Evolutionary conservation across 2,329 filamentous ascomycete species (phyloP), one percentile per base, ranked within the genome.

Genomic region (Phaeosphaeriaceae sp.): DNA sequence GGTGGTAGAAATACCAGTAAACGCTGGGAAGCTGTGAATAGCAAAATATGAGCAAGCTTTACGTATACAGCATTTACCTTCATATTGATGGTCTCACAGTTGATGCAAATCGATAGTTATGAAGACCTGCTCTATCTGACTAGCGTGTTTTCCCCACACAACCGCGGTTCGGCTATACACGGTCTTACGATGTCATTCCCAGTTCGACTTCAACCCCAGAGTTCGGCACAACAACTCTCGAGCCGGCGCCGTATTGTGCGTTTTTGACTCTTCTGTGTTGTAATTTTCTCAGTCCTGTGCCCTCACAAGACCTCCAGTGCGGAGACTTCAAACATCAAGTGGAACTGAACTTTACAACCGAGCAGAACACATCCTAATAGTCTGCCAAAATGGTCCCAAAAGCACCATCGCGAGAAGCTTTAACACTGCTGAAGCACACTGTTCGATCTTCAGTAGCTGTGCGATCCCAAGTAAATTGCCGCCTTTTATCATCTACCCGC

Each of bases 1-100:
- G 75, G 80, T 97, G 60, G 87, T 92, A 45, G 94, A 99, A 74
- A 80, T 95, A 20, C 47, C 56, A 7, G 58, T 69, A 5, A 63
- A 65, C n/a, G 52, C 57, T 23, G 63, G 51, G 20, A 68, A 64
- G 54, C 35, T 66, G 5, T 60, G 23, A 52, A 36, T 21, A 20
- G 20, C 12, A 16, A 20, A 37, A 37, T 37, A 15, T 20, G 11
- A 26, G 11, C 23, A 26, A 26, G n/a, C n/a, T n/a, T n/a, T n/a
- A n/a, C n/a, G n/a, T n/a, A n/a, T n/a, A n/a, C n/a, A n/a, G n/a
- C n/a, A n/a, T n/a, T n/a, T n/a, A n/a, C n/a, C n/a, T n/a, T n/a
- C n/a, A n/a, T n/a, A n/a, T n/a, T n/a, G 17, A 7, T 37, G 35
- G 11, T 23, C 16, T 13, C 17, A 16, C 20, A 8, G 13, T 18